Conservation (phyloP, 2,329 filamentous ascomycete genomes). For the Gaeumannomyces tritici region DNA sequence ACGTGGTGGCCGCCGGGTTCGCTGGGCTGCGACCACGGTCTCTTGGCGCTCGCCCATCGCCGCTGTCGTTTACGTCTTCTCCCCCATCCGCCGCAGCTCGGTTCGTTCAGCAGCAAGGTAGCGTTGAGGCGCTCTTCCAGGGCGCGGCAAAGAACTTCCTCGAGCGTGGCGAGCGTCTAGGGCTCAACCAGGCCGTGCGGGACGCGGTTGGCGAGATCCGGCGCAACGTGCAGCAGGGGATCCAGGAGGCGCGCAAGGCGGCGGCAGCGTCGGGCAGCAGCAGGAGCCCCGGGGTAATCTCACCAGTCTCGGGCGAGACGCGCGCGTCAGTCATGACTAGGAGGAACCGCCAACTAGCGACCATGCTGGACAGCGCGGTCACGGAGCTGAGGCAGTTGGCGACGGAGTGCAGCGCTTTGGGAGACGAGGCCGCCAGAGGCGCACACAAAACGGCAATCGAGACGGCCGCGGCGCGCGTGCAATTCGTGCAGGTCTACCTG, state of each 20-base stretch:
- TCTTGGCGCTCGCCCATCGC: slow-evolving; percentile 19
- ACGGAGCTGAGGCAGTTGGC: slow-evolving; percentile 52
- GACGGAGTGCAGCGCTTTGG: slow-evolving; percentile 21
- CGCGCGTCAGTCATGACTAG: slow-evolving; percentile 39
- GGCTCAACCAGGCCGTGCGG: slow-evolving; percentile 72
- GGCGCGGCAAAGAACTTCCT: slow-evolving; percentile 68
- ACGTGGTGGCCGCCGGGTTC: slow-evolving; percentile 11
- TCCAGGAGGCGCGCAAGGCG: slow-evolving; percentile 46
- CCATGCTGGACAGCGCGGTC: slow-evolving; percentile 59
- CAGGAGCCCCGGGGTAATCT: slow-evolving; percentile 10
- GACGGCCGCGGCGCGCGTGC: slow-evolving; percentile 50
- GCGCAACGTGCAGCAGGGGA: slow-evolving; percentile 62
- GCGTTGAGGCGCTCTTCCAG: slow-evolving; percentile 63
- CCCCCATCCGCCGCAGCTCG: slow-evolving; percentile 28
- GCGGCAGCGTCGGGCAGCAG: slow-evolving; percentile 19
- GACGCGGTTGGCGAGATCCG: slow-evolving; percentile 72
- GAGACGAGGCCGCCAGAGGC: not conserved
- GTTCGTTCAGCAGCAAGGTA: slow-evolving; percentile 42
- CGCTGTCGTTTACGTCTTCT: not conserved
- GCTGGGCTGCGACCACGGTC: slow-evolving; percentile 31
- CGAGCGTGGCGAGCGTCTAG: slow-evolving; percentile 64
- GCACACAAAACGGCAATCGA: slow-evolving; percentile 42
- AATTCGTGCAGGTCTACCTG: slow-evolving; percentile 53
- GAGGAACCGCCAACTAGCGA: slow-evolving; percentile 57
- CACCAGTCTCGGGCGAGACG: not conserved